phyloP scores from a whole-genome alignment of 2,329 filamentous ascomycete species.

The Cytospora piceae region DNA sequence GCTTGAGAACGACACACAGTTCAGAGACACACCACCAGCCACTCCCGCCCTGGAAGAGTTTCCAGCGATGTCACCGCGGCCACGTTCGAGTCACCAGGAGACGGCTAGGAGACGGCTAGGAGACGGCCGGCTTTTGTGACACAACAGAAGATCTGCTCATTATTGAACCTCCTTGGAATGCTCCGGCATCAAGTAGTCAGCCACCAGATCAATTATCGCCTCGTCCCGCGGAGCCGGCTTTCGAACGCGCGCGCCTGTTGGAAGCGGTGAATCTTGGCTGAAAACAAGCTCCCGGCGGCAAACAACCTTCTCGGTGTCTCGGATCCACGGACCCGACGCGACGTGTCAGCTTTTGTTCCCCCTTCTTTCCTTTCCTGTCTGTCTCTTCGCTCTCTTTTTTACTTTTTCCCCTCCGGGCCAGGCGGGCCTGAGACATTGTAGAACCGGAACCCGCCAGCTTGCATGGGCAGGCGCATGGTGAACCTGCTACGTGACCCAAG shows the following conservation, averaged over 20 bases:
- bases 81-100: not conserved
- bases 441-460: slow-evolving; percentile 21
- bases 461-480: not conserved
- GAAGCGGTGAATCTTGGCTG: not conserved
- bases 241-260: not conserved
- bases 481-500: slow-evolving; percentile 19
- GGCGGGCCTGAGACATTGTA: slow-evolving; percentile 25
- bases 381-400: not conserved
- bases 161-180: not conserved
- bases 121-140: not conserved
- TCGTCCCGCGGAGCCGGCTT: not conserved
- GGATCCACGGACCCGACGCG: slow-evolving; percentile 16
- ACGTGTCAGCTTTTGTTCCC: slow-evolving; percentile 4
- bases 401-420: not conserved
- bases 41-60: not conserved
- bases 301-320: slow-evolving; percentile 9
- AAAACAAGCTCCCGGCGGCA: not conserved
- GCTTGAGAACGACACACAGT: not conserved
- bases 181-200: not conserved
- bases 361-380: too few species aligned
- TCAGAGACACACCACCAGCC: not conserved
- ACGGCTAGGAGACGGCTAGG: too few species aligned
- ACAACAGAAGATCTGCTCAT: not conserved
- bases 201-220: not conserved
- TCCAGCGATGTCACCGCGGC: not conserved